Evolutionary conservation across 1,284 basidiomycete genomes (phyloP), one percentile per base, ranked within the genome.

Genomic region (Rhodofomes roseus): DNA sequence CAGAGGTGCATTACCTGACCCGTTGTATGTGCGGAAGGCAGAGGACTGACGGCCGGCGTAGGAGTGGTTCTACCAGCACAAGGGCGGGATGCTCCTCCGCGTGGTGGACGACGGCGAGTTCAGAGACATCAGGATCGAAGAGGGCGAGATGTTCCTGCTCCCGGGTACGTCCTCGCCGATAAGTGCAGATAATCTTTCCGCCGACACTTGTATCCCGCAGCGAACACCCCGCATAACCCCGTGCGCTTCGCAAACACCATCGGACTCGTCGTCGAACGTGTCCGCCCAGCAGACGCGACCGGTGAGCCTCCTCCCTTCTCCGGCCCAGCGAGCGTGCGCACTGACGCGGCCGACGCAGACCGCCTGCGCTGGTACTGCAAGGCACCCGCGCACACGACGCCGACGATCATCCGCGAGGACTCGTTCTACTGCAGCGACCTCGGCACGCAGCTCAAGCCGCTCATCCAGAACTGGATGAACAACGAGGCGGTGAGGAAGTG

Each of bases 51-150:
- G 18, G 34, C 23, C 22, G 25, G 4, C 1, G 34, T 48, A 92
- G 88, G 95, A 97, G 76, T 97, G 94, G 94, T 97, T 97, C 73
- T 96, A 95, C 74, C 95, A 98, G 73, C 83, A 95, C 78, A 93
- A 95, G 73, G 94, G 94, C 1, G 86, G 83, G 1, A 97, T 98
- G 93, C 77, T 93, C 12, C 79, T 98, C 41, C 87, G 92, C 63
- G 87, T 93, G 4, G 89, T 98, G 11, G 93, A 96, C 58, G 91
- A 90, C 20, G 89, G 87, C n/a, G 79, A 83, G 65, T 96, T 98
- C 74, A 81, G 82, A 68, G 96, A 98, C 71, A 91, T 98, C 40
- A 76, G 79, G 27, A 97, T 98, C 67, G 89, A 87, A 61, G 95
- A 99, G 74, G 96, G 96, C 44, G 94, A 96, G 66, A 97, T 98